Base-by-base conservation (phyloP, 495 filamentous ascomycete genomes). In the Aspergillus olivimuriae region DNA sequence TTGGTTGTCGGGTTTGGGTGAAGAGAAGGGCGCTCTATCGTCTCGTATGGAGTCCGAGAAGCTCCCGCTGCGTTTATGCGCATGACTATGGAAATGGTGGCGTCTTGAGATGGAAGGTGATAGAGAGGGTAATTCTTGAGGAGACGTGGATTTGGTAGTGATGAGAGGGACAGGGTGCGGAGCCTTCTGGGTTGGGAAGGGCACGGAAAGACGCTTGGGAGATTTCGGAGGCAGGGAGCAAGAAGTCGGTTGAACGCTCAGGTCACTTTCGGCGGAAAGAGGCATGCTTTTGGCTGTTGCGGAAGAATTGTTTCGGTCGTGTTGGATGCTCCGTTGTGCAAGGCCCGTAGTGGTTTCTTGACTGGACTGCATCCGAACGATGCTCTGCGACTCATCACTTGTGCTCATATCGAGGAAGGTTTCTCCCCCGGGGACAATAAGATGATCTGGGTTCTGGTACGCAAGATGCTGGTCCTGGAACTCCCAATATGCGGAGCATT, bases 1-100 rank as follows among this genome's bases (percentile, higher is more conserved):
- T 61, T 51, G 43, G 15, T 52, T 39, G 8, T 58, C 55, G 14
- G 41, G 26, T 68, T 63, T 81, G 59, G 48, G 67, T 40, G 52
- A 66, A 51, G 60, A 75, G 51, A 79, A 56, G 3, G 86, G 83
- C 8, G 69, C 60, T 44, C 83, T 70, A 41, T 77, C 73, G 57
- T 95, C 89, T 56, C 89, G 75, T 43, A 91, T 70, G 3, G 92
- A 94, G 58, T 98, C 92, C 1, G 85, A 88, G 46, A 95, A 86
- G 57, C 83, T 86, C 12, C 80, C 83, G 50, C 82, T 84, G 37
- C 83, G 74, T 58, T 85, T 84, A 58, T 86, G 84, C 9, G 69
- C 61, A 56, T 78, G 68, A 14, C 66, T 56, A 43, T 74, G 61
- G 35, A 63, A 69, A 11, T 71, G 58, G 33, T 60, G 55, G 16